These are phyloP conservation scores for Candida multigemmis DNA, from an alignment of 805 yeast species.

Conservation along the genomic window DNA sequence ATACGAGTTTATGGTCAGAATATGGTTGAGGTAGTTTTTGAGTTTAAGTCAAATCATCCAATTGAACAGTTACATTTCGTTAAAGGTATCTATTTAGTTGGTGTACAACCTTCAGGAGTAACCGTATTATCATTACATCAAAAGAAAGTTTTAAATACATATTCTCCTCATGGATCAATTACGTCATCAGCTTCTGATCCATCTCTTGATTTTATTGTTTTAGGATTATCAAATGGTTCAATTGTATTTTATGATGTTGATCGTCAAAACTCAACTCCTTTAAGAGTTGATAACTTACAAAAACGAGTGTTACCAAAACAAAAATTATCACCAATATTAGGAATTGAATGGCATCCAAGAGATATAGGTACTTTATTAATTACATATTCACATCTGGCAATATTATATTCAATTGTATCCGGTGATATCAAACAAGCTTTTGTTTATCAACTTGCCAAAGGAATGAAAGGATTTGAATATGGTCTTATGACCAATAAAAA, in stretches of 20 bases:
- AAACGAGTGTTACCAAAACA: constrained; percentile 47
- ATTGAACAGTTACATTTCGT: constrained; percentile 56
- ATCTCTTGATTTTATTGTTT: constrained; percentile 72
- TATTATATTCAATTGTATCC: constrained; percentile 57
- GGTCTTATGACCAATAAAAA: constrained; percentile 25
- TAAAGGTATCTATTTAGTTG: constrained; percentile 75
- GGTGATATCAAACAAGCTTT: constrained; percentile 49
- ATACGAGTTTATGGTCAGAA: constrained; percentile 80
- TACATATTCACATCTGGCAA: constrained; percentile 61
- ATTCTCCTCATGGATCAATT: constrained; percentile 57
- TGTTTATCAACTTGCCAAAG: constrained; percentile 54
- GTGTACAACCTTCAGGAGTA: constrained; percentile 52
- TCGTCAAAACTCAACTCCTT: constrained; percentile 56
- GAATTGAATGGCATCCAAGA: constrained; percentile 78
- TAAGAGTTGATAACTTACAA: constrained; percentile 65
- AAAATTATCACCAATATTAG: constrained; percentile 52
- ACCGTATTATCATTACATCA: constrained; percentile 63
- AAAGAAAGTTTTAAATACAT: constrained; percentile 50
- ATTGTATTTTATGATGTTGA: constrained; percentile 74
- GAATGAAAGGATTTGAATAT: constrained; percentile 51
- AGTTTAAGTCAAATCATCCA: constrained; percentile 38
- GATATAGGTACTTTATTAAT: constrained; percentile 75
- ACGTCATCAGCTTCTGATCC: constrained; percentile 75
- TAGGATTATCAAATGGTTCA: constrained; percentile 75
- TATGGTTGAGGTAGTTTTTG: constrained; percentile 63